Conservation (phyloP, 2,329 filamentous ascomycete genomes). For the Fusarium chaquense region DNA sequence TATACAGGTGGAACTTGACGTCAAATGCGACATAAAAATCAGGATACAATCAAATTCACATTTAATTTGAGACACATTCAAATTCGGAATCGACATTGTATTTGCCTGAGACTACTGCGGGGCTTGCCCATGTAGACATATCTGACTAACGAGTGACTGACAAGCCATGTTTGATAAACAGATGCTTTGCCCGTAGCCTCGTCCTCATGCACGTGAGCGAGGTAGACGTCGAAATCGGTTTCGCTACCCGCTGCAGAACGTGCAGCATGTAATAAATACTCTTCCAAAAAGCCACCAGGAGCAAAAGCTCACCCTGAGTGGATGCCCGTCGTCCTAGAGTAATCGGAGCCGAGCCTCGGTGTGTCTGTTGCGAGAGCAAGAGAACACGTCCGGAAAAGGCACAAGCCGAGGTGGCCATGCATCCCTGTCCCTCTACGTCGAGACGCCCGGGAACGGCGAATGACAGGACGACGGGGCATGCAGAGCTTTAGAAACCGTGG, state of each 20-base stretch:
- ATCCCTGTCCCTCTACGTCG: constrained; percentile 52
- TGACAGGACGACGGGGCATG: constrained; percentile 57
- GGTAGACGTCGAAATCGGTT: constrained; percentile 25
- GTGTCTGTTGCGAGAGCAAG: constrained; percentile 42
- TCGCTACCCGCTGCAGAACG: constrained; percentile 30
- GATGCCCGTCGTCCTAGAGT: constrained; percentile 51
- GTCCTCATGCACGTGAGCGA: constrained; percentile 43
- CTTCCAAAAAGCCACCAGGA: constrained; percentile 47
- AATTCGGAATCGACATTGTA: constrained; percentile 46
- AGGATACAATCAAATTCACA: constrained; percentile 11
- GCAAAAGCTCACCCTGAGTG: constrained; percentile 46
- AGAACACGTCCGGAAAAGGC: constrained; percentile 48
- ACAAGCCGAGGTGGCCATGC: constrained; percentile 49
- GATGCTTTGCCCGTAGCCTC: constrained; percentile 50
- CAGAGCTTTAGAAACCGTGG: constrained; percentile 62
- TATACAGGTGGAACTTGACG: constrained; percentile 14
- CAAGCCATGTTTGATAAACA: constrained; percentile 49
- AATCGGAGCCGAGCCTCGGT: constrained; percentile 51
- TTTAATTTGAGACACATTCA: neutral
- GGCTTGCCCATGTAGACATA: constrained; percentile 48
- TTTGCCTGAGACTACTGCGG: constrained; percentile 53
- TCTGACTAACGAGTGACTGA: constrained; percentile 52
- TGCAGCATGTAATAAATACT: constrained; percentile 46
- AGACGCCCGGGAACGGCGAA: constrained; percentile 48
- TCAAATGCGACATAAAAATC: constrained; percentile 8